phyloP scores from a whole-genome alignment of 2,329 filamentous ascomycete species.

The Colletotrichum sp. region DNA sequence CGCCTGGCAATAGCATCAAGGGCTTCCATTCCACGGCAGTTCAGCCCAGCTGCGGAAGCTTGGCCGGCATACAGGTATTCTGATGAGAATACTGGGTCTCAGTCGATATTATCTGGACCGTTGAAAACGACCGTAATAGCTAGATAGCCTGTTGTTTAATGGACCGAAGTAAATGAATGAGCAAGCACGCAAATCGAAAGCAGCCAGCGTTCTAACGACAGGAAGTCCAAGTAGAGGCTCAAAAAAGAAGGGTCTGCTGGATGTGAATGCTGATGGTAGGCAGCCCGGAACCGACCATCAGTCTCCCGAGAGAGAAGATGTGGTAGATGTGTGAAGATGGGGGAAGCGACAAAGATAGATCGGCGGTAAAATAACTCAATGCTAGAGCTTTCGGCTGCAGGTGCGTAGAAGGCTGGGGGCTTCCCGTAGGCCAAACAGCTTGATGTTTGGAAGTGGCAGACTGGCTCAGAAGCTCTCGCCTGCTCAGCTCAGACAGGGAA shows the following conservation, averaged over 20 bases:
- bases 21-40: conserved; percentile 7
- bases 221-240: not conserved
- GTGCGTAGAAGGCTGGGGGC: not conserved
- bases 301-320: not conserved
- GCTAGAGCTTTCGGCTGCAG: not conserved
- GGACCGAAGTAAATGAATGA: not conserved
- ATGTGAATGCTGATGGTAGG: not conserved
- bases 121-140: not conserved
- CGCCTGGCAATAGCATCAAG: not conserved
- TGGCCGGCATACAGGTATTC: not conserved
- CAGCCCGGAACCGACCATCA: not conserved
- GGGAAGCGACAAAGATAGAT: not conserved
- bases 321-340: not conserved
- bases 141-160: not conserved
- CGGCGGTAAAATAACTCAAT: not conserved
- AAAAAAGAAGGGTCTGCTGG: not conserved
- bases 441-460: not conserved
- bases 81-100: not conserved
- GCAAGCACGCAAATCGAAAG: not conserved
- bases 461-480: not conserved
- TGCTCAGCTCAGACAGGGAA: not conserved
- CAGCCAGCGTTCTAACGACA: not conserved
- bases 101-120: not conserved
- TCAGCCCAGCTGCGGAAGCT: not conserved
- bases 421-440: not conserved